A percentile compares a stretch with the other conserved stretches of the same genome.
Conservation (phyloP, 148 eudicot genomes). For the Vaccinium myrtillus region DNA sequence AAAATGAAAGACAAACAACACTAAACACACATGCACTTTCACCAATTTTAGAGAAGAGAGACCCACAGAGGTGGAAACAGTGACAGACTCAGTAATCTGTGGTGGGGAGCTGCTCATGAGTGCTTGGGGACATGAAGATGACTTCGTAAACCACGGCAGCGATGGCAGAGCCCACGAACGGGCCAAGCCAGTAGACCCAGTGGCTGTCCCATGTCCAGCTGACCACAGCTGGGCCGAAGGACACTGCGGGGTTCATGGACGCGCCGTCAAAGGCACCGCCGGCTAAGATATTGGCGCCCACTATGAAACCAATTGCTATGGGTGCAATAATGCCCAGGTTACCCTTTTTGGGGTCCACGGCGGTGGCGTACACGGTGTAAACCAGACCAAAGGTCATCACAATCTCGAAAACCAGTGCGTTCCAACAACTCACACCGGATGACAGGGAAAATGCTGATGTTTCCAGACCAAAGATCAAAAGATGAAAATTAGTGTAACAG, state of each 20-base stretch:
- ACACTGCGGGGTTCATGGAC: slow-evolving; percentile 73
- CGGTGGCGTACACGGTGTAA: slow-evolving; percentile 71
- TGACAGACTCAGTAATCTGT: slow-evolving; percentile 20
- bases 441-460: slow-evolving; percentile 57
- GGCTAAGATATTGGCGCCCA: slow-evolving; percentile 66
- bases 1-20: slow-evolving; percentile 13
- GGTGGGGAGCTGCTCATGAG: slow-evolving; percentile 58
- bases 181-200: slow-evolving; percentile 75
- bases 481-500: background rate
- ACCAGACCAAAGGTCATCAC: slow-evolving; percentile 76
- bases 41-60: background rate
- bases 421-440: slow-evolving; percentile 51
- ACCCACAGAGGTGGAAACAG: background rate
- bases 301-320: slow-evolving; percentile 60
- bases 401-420: slow-evolving; percentile 60
- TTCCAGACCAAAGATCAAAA: slow-evolving; percentile 29
- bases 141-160: slow-evolving; percentile 51
- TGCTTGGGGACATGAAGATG: slow-evolving; percentile 44
- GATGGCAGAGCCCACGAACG: slow-evolving; percentile 49
- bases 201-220: slow-evolving; percentile 70
- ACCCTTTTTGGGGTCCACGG: slow-evolving; percentile 66
- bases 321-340: slow-evolving; percentile 63
- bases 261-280: slow-evolving; percentile 74
- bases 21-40: background rate
- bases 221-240: slow-evolving; percentile 69